Evolutionary conservation across 192 early-diverging fungal genomes (phyloP).

Genomic region (Ramicandelaber brevisporus): DNA sequence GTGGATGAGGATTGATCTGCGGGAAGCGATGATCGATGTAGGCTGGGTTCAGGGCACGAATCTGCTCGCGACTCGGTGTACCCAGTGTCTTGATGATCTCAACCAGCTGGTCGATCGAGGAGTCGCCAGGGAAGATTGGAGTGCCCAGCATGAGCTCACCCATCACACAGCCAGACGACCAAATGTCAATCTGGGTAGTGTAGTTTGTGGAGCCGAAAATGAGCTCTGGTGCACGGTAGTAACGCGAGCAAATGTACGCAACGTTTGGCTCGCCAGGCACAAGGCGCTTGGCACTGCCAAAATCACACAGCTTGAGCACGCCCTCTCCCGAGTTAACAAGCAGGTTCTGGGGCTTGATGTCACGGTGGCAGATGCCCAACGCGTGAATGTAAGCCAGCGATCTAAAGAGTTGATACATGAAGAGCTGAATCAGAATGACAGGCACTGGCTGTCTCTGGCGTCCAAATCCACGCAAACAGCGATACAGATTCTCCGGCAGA

Average conservation of each 20-base stretch:
- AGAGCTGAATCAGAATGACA: slow-evolving; percentile 83
- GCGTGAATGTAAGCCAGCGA: slow-evolving; percentile 92
- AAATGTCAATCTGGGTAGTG: slow-evolving; percentile 68
- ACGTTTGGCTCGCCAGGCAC: slow-evolving; percentile 92
- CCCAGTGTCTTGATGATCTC: slow-evolving; percentile 99
- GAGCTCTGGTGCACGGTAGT: slow-evolving; percentile 90
- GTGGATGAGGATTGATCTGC: slow-evolving; percentile 83
- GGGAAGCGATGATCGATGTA: slow-evolving; percentile 98
- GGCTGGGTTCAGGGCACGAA: slow-evolving; percentile 91
- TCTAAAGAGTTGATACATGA: slow-evolving; percentile 96
- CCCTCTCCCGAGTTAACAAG: slow-evolving; percentile 70
- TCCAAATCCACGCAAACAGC: slow-evolving; percentile 70
- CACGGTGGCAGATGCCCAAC: slow-evolving; percentile 93
- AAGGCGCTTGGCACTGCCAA: slow-evolving; percentile 92
- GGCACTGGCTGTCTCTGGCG: slow-evolving; percentile 88
- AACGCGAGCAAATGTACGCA: slow-evolving; percentile 92
- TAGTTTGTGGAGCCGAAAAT: slow-evolving; percentile 93
- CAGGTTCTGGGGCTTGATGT: slow-evolving; percentile 98
- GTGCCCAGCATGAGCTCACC: slow-evolving; percentile 82
- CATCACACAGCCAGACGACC: slow-evolving; percentile 94
- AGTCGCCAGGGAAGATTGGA: slow-evolving; percentile 88
- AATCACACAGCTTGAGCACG: slow-evolving; percentile 95
- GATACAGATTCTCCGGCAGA: slow-evolving; percentile 89
- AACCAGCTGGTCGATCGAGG: slow-evolving; percentile 92
- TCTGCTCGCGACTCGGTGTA: slow-evolving; percentile 86